Conservation (phyloP, 2,329 filamentous ascomycete species). For the Teratosphaeria destructans region DNA sequence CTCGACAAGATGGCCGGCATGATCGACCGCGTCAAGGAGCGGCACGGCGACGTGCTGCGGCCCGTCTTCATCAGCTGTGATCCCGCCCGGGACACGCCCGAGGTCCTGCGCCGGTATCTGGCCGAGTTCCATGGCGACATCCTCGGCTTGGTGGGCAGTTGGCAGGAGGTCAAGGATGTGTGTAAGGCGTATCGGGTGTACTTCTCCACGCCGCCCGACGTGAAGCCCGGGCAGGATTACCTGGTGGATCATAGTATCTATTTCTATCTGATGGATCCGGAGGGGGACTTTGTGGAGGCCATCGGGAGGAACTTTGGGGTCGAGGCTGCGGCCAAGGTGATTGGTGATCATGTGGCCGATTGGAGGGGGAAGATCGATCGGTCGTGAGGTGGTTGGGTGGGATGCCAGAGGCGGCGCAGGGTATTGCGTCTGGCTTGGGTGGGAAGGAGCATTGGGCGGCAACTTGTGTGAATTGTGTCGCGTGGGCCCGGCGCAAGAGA, state of each 20-base stretch:
- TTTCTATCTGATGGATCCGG: constrained; percentile 98
- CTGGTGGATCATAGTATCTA: constrained; percentile 98
- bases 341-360: constrained; percentile 74
- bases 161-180: constrained; percentile 84
- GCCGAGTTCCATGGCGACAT: constrained; percentile 81
- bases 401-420: not conserved
- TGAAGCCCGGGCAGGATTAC: constrained; percentile 91
- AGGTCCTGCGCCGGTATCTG: constrained; percentile 75
- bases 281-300: constrained; percentile 96
- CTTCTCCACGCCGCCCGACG: constrained; percentile 81
- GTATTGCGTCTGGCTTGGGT: not conserved
- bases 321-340: constrained; percentile 71
- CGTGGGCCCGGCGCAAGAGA: not conserved
- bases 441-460: not conserved
- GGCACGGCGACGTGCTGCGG: constrained; percentile 45
- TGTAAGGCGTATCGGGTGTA: constrained; percentile 97
- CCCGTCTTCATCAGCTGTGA: constrained; percentile 95
- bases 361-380: constrained; percentile 51
- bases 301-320: constrained; percentile 91
- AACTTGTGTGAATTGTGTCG: not conserved
- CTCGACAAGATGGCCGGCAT: constrained; percentile 98
- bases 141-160: constrained; percentile 82
- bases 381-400: not conserved
- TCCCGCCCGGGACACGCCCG: constrained; percentile 78
- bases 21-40: constrained; percentile 57